Base-by-base conservation (phyloP, 768 basidiomycete genomes). In the Amylocystis lapponica region DNA sequence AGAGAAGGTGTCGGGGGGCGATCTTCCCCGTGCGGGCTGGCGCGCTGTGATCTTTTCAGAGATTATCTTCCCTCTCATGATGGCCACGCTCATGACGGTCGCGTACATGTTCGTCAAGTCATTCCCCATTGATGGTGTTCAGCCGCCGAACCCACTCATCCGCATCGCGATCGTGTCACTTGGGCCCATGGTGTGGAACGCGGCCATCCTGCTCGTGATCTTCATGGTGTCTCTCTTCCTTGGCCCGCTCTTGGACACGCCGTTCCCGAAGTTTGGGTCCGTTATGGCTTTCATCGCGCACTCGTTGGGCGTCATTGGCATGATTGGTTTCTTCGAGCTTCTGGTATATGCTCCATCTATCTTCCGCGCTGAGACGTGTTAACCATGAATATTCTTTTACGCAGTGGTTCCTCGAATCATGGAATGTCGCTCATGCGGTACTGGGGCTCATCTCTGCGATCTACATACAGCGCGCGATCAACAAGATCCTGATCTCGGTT, bases 141-240 rank as follows among this genome's bases (percentile, higher is more conserved):
- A 75, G 45, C 79, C 83, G 2, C 81, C 93, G 17, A 84, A 81
- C 55, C 90, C 91, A 10, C 74, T 99, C 51, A 82, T 98, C 45
- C 89, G 96, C 30, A 92, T 99, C 46, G 88, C 86, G 17, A 80
- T 99, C 57, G 83, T 98, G 54, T 80, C 95, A 9, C 66, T 98
- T 26, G 96, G 96, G 2, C 96, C 96, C 0, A 83, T 98, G 56
- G 91, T 96, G 7, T 96, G 84, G 83, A 98, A 98, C 59, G 90
- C 88, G 6, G 89, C 85, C 1, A 66, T 98, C 11, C 70, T 98
- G 32, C 65, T 98, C 54, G 67, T 78, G n/a, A 69, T 93, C 47
- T 98, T 99, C 79, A 64, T 99, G 49, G 65, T 90, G 49, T 94
- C 94, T 38, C 63, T 98, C 39, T 87, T 95, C 79, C 74, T 95